Conservation (phyloP, 1,284 basidiomycete genomes). For the Ustilago crameri region DNA sequence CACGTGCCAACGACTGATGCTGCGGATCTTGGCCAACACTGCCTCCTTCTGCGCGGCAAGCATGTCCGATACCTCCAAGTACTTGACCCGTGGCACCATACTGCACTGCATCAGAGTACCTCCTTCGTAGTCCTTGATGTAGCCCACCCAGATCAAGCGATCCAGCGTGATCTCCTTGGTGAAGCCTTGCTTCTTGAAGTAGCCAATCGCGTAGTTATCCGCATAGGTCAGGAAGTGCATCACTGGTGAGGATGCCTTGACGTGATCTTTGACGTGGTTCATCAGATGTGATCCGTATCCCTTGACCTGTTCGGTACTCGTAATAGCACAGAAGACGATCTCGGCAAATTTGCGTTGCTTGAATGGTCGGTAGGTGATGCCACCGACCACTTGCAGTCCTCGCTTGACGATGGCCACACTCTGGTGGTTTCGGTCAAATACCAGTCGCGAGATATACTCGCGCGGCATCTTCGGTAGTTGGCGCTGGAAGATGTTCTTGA, state of each 20-base stretch:
- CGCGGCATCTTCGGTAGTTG: slow-evolving; percentile 99
- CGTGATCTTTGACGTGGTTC: slow-evolving; percentile 97
- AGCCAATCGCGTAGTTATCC: slow-evolving; percentile 98
- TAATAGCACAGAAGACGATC: slow-evolving; percentile 98
- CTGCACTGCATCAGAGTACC: slow-evolving; percentile 99
- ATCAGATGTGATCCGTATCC: slow-evolving; percentile 98
- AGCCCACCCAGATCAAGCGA: slow-evolving; percentile 93
- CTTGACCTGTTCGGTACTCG: slow-evolving; percentile 96
- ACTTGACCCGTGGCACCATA: slow-evolving; percentile 90
- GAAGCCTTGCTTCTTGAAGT: slow-evolving; percentile 96
- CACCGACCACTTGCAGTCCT: slow-evolving; percentile 95
- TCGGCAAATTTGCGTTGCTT: slow-evolving; percentile 94
- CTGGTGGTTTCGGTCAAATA: slow-evolving; percentile 91
- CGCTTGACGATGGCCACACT: slow-evolving; percentile 93
- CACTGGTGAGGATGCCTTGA: slow-evolving; percentile 82
- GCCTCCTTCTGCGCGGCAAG: slow-evolving; percentile 83
- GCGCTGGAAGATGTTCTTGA: slow-evolving; percentile 96
- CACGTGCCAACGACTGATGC: slow-evolving; percentile 86
- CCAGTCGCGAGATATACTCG: slow-evolving; percentile 96
- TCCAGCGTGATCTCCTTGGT: slow-evolving; percentile 94
- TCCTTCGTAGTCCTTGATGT: slow-evolving; percentile 99
- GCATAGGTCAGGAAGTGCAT: slow-evolving; percentile 97
- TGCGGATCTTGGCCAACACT: slow-evolving; percentile 82
- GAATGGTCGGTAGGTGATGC: slow-evolving; percentile 97
- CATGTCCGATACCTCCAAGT: slow-evolving; percentile 83